Base-by-base conservation (phyloP, 78 protist species). In the Tieghemostelium lacteum region DNA sequence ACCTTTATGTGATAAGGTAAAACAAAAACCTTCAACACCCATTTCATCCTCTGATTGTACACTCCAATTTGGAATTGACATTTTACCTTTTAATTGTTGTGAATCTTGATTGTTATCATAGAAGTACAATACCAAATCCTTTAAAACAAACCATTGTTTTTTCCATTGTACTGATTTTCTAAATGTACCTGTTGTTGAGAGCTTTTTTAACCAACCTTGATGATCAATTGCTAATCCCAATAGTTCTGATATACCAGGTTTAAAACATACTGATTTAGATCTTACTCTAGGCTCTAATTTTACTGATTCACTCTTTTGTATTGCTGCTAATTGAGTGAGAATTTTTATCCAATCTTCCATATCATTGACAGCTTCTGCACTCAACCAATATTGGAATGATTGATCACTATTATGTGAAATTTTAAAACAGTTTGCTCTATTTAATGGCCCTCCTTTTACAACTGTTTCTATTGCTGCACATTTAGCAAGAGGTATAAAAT, bases 61-160 rank as follows among this genome's bases (percentile, higher is more conserved):
- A n/a, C 24, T 52, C 88, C 88, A 77, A 54, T 52, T 52, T 6
- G 88, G 88, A 5, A 77, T 77, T 8, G 88, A 63, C 12, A 50
- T 29, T 31, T 77, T 77, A 5, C 75, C 75, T 6, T 77, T 77
- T 24, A 77, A 26, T 49, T 73, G 29, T 22, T 57, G 16, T 20
- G 28, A 33, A 0, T 70, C 33, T 37, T 77, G 72, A 22, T 73
- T 64, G 5, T 63, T 63, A 4, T 77, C 88, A 55, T 77, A 86
- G 34, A 42, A 72, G 20, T 86, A 86, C n/a, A 86, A 31, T 0
- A 86, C 85, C 34, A 74, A 36, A 72, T 86, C 93, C 26, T 86
- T 86, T n/a, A 86, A 54, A 28, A 86, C 93, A 40, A 55, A 73
- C 88, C 88, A 77, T 45, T 75, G 36, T 39, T 77, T 77, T 29